These are phyloP conservation scores for Cornus florida DNA, from an alignment of 148 eudicot genomes.

Conservation along the genomic window DNA sequence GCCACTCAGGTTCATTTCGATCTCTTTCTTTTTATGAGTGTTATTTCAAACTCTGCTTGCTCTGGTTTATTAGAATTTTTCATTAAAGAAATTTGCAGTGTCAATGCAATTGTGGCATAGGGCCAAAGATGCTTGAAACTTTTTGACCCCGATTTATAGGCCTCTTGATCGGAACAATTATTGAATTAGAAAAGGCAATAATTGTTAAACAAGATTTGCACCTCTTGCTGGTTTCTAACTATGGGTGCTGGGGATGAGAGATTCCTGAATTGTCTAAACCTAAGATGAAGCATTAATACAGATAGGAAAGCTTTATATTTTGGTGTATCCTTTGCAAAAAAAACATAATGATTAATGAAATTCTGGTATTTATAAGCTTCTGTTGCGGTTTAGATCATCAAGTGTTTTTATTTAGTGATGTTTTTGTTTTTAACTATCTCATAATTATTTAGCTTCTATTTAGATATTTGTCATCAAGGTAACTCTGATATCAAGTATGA, in stretches of 20 bases:
- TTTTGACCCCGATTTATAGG: no score
- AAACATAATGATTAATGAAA: not conserved
- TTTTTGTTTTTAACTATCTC: not conserved
- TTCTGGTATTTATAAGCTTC: not conserved
- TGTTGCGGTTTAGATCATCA: not conserved
- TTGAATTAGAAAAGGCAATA: not conserved
- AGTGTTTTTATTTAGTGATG: not conserved
- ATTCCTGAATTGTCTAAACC: not conserved
- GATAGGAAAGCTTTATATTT: no score
- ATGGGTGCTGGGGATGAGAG: not conserved
- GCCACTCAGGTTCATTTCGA: slow-evolving; percentile 65
- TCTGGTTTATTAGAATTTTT: no score
- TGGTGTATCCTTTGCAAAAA: not conserved
- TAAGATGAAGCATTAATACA: not conserved
- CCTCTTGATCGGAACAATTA: no score
- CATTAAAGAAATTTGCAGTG: no score
- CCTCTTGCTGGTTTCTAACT: not conserved
- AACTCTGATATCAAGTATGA: not conserved
- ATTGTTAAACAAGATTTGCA: not conserved
- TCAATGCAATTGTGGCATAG: no score
- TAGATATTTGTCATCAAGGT: not conserved
- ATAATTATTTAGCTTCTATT: not conserved
- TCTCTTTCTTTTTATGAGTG: not conserved
- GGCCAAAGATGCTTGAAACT: no score
- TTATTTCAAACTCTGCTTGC: no score